A percentile compares a stretch with the other conserved stretches of the same genome.
These are phyloP conservation scores for Rhazya stricta DNA, from an alignment of 257 asterid genomes.

Conservation along the genomic window DNA sequence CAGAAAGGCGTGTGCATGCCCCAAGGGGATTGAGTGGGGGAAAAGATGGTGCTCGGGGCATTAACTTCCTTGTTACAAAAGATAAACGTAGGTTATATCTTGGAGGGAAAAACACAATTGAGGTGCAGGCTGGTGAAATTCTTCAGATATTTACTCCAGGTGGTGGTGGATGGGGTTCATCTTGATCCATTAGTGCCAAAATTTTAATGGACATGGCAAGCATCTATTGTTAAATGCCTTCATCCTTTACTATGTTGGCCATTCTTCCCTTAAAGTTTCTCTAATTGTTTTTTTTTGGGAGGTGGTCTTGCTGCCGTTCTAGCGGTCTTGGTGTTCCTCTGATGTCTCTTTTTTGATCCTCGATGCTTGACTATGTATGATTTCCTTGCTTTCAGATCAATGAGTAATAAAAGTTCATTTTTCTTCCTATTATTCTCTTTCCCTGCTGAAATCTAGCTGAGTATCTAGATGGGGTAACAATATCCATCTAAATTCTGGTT, in stretches of 20 bases:
- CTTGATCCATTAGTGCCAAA: slow-evolving; percentile 7
- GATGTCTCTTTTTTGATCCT: not conserved
- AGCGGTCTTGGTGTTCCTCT: not conserved
- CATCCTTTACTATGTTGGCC: not conserved
- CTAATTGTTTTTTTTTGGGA: not conserved
- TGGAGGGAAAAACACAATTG: slow-evolving; percentile 83
- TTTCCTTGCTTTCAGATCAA: not conserved
- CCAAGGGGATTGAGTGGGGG: slow-evolving; percentile 92
- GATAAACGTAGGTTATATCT: slow-evolving; percentile 63
- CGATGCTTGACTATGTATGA: not conserved
- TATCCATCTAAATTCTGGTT: not conserved
- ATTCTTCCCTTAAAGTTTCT: not conserved
- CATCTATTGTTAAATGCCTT: not conserved
- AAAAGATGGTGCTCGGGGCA: slow-evolving; percentile 70
- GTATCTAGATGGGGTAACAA: not conserved
- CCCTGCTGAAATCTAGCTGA: not conserved
- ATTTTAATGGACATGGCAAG: not conserved
- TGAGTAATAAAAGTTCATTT: not conserved
- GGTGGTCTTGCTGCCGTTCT: not conserved
- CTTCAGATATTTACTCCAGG: slow-evolving; percentile 90
- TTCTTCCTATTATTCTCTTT: not conserved
- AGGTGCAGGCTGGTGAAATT: slow-evolving; percentile 75
- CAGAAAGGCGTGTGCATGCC: slow-evolving; percentile 89
- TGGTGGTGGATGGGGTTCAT: slow-evolving; percentile 93
- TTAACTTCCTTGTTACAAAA: slow-evolving; percentile 59